Evolutionary conservation across 352 stramenopile species (phyloP).

Genomic region (Globisporangium nagaii): DNA sequence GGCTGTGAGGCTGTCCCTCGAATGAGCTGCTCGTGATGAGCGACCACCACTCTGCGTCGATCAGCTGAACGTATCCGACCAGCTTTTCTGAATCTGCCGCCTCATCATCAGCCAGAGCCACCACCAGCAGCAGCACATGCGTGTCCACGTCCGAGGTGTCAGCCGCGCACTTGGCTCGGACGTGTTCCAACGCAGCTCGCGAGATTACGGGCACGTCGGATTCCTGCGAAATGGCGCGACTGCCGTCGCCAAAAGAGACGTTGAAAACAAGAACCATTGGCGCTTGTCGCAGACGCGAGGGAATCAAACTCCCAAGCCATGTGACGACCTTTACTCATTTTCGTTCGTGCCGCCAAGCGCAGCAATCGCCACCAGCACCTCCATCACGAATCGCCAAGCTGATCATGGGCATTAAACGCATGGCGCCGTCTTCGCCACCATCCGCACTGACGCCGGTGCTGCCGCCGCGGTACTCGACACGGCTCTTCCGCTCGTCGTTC

Average conservation of each 20-base stretch:
- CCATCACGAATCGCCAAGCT: neutral
- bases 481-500: conserved; percentile 73
- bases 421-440: neutral
- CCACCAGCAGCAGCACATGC: too few species aligned
- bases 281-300: conserved; percentile 4
- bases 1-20: too few species aligned
- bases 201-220: neutral
- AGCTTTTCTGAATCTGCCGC: conserved; percentile 1
- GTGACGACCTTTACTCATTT: conserved; percentile 3
- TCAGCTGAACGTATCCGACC: too few species aligned
- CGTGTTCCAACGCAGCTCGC: neutral
- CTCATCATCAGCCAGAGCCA: too few species aligned
- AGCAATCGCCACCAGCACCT: neutral
- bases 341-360: neutral
- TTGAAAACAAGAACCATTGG: neutral
- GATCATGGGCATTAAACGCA: neutral
- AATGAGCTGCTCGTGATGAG: too few species aligned
- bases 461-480: conserved; percentile 54
- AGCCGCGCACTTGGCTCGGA: neutral
- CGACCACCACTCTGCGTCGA: too few species aligned
- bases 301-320: too few species aligned
- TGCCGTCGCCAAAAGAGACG: neutral
- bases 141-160: conserved; percentile 2
- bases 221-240: too few species aligned
- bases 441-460: conserved; percentile 32